Evolutionary conservation across 495 filamentous ascomycete species (phyloP).

Genomic region (Parathielavia hyrcaniae): DNA sequence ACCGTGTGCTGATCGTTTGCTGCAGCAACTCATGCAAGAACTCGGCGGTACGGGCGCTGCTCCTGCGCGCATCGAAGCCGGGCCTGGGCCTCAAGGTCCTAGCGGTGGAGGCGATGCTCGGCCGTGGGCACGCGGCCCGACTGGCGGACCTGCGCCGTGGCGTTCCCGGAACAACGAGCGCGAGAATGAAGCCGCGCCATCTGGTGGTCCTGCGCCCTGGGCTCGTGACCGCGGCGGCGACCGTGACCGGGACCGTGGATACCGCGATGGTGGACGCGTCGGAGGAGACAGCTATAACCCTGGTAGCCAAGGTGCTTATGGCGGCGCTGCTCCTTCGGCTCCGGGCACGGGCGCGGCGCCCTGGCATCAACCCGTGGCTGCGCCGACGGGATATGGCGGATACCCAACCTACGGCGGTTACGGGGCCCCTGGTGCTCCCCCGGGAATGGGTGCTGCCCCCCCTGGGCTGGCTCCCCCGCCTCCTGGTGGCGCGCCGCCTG

Average conservation of each 20-base stretch:
- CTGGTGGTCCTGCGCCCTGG: conserved; percentile 44
- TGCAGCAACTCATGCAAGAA: conserved; percentile 94
- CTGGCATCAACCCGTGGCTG: conserved; percentile 59
- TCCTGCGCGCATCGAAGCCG: conserved; percentile 81
- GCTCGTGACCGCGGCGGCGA: conserved; percentile 55
- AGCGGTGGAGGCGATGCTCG: conserved; percentile 50
- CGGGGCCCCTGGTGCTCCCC: conserved; percentile 56
- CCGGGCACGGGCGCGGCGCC: conserved; percentile 58
- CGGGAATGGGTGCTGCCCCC: conserved; percentile 47
- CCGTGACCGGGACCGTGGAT: conserved; percentile 26
- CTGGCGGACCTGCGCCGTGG: conserved; percentile 84
- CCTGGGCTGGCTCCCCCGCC: conserved; percentile 57
- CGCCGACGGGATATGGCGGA: conserved; percentile 48
- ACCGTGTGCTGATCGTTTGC: conserved; percentile 31
- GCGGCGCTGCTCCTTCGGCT: conserved; percentile 29
- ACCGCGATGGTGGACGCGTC: conserved; percentile 24
- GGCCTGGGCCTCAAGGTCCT: conserved; percentile 53
- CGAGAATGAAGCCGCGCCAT: conserved; percentile 35
- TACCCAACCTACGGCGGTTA: conserved; percentile 55
- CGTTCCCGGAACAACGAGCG: conserved; percentile 42
- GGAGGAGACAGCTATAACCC: conserved; percentile 46
- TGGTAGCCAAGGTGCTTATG: conserved; percentile 38
- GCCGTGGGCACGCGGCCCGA: conserved; percentile 88
- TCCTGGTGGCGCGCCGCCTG: conserved; percentile 58
- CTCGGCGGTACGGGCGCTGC: conserved; percentile 63